These are phyloP conservation scores for Penicillium sp. DNA, from an alignment of 2,329 filamentous ascomycete species.

Conservation along the genomic window DNA sequence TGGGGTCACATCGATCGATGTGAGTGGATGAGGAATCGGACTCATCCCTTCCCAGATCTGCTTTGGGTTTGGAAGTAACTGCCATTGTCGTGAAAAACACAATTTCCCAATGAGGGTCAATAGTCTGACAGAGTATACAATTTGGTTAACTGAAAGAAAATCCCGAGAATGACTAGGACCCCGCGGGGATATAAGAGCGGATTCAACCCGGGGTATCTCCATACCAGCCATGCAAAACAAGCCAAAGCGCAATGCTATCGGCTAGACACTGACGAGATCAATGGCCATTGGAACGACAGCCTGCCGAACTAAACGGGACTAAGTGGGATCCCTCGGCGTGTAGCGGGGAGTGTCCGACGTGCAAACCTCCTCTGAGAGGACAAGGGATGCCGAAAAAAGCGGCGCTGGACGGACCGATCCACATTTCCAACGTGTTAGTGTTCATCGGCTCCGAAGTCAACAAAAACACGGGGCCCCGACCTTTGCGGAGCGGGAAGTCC, in stretches of 20 bases:
- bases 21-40: neutral
- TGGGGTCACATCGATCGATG: neutral
- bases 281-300: neutral
- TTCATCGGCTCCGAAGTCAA: neutral
- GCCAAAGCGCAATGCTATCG: neutral
- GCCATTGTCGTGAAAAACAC: neutral
- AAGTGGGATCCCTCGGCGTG: neutral
- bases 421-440: neutral
- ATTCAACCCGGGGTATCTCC: neutral
- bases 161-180: neutral
- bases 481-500: neutral
- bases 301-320: neutral
- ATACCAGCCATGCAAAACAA: neutral
- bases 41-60: neutral
- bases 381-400: neutral
- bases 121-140: neutral
- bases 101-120: neutral
- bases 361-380: neutral
- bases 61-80: neutral
- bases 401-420: neutral
- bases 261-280: neutral
- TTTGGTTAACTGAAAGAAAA: neutral
- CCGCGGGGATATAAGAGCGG: neutral
- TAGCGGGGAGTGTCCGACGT: neutral
- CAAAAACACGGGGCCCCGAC: neutral